Evolutionary conservation across 2,329 filamentous ascomycete genomes (phyloP).

Genomic region (Daldinia eschscholtzii): DNA sequence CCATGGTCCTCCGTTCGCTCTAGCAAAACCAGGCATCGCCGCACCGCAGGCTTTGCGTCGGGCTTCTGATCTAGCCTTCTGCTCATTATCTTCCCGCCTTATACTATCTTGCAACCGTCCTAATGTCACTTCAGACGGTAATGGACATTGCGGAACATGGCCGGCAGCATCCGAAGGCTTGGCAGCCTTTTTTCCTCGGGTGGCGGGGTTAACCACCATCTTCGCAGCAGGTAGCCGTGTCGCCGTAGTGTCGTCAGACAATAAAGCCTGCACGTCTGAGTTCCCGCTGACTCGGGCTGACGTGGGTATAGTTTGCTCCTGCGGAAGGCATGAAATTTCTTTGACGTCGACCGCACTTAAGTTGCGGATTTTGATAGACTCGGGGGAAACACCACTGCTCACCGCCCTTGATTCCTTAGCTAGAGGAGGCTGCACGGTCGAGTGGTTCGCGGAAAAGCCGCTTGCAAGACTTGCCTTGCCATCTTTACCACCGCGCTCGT

Average conservation of each 20-base stretch:
- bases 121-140: constrained; percentile 42
- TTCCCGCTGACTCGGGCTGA: constrained; percentile 8
- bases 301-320: constrained; percentile 21
- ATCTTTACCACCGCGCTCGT: constrained; percentile 5
- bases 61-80: constrained; percentile 19
- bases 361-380: constrained; percentile 7
- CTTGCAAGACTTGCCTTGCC: constrained; percentile 3
- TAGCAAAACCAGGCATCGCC: constrained; percentile 60
- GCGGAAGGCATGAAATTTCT: constrained; percentile 1
- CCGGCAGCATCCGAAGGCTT: constrained; percentile 65
- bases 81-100: constrained; percentile 25
- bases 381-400: neutral
- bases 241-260: constrained; percentile 13
- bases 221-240: constrained; percentile 32
- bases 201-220: constrained; percentile 62
- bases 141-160: constrained; percentile 57
- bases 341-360: constrained; percentile 1
- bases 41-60: constrained; percentile 27
- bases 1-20: constrained; percentile 73
- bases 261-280: constrained; percentile 20
- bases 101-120: constrained; percentile 8
- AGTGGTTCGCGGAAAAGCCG: constrained; percentile 17
- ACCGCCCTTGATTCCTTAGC: constrained; percentile 4
- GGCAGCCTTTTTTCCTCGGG: constrained; percentile 66
- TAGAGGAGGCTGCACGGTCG: neutral